These are phyloP conservation scores for Boletus subcaerulescens DNA, from an alignment of 768 basidiomycete species.

Conservation along the genomic window DNA sequence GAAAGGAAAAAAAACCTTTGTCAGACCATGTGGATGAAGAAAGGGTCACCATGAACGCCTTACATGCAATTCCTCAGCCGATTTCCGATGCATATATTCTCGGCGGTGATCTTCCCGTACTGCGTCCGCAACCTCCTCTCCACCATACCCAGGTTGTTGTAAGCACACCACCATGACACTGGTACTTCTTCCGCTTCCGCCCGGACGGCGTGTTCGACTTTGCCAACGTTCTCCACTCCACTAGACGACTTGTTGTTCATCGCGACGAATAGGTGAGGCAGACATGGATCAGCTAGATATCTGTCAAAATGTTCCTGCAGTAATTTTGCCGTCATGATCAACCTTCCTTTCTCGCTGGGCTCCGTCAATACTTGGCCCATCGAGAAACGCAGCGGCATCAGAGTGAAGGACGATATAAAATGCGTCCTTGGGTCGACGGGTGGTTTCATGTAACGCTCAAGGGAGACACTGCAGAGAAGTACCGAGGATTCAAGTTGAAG, in stretches of 20 bases:
- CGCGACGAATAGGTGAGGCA: constrained; percentile 11
- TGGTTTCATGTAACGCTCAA: constrained; percentile 19
- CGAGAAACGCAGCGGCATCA: constrained; percentile 18
- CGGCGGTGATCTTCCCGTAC: constrained; percentile 3
- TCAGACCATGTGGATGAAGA: background rate
- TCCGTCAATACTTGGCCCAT: constrained; percentile 10
- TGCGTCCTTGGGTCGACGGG: constrained; percentile 19
- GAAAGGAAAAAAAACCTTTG: no score
- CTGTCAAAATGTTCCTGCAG: constrained; percentile 13
- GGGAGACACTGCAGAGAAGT: constrained; percentile 4
- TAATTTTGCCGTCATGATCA: constrained; percentile 10
- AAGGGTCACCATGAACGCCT: background rate
- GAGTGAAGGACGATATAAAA: constrained; percentile 11
- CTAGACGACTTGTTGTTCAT: background rate
- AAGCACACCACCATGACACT: constrained; percentile 1
- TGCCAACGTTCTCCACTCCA: background rate
- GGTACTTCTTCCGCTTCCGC: background rate
- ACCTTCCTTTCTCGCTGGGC: constrained; percentile 4
- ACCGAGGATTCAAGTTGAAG: background rate
- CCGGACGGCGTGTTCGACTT: background rate
- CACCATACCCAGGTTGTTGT: constrained; percentile 14
- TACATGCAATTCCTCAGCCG: constrained; percentile 11
- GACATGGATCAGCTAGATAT: constrained; percentile 14
- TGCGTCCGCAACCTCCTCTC: constrained; percentile 8
- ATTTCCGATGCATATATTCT: constrained; percentile 5